Conservation (phyloP, 345 rosid genomes). For the Angophora floribunda region DNA sequence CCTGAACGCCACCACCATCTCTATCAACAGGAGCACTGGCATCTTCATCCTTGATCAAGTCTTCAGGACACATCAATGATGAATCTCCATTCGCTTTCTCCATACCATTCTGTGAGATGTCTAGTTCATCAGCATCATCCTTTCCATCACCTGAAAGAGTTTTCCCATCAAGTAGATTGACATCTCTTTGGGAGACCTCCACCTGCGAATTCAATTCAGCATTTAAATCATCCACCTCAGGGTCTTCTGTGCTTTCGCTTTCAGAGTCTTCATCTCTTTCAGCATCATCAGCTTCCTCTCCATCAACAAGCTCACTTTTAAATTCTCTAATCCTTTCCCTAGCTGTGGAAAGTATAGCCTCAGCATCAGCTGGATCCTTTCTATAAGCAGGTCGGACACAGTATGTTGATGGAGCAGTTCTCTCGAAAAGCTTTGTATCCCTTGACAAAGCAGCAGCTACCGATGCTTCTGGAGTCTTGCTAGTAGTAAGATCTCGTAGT, state of each 20-base stretch:
- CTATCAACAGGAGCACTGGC: conserved; percentile 8
- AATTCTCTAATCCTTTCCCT: conserved; percentile 61
- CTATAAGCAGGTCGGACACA: conserved; percentile 80
- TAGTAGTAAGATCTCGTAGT: conserved; percentile 80
- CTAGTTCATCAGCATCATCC: conserved; percentile 2
- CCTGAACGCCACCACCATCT: conserved; percentile 5
- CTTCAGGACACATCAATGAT: conserved; percentile 18
- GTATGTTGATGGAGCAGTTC: conserved; percentile 92
- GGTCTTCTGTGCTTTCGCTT: conserved; percentile 69
- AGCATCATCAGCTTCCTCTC: conserved; percentile 78
- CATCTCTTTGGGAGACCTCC: conserved; percentile 16
- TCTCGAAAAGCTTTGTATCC: conserved; percentile 83
- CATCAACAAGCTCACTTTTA: conserved; percentile 49
- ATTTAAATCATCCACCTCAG: conserved; percentile 55
- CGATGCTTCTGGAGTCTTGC: conserved; percentile 97
- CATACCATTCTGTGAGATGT: conserved; percentile 19
- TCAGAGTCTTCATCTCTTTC: conserved; percentile 89
- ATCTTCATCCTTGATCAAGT: conserved; percentile 8
- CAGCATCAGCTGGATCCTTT: conserved; percentile 66
- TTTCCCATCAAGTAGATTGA: neutral
- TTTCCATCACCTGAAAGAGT: conserved; percentile 26
- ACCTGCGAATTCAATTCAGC: conserved; percentile 33
- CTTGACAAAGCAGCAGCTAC: conserved; percentile 93
- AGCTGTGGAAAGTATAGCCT: conserved; percentile 65
- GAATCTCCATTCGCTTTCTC: conserved; percentile 10